A percentile compares a stretch with the other conserved stretches of the same genome.
Conservation (phyloP, 129 eudicot species). For the Centrapalus pauciflorus region DNA sequence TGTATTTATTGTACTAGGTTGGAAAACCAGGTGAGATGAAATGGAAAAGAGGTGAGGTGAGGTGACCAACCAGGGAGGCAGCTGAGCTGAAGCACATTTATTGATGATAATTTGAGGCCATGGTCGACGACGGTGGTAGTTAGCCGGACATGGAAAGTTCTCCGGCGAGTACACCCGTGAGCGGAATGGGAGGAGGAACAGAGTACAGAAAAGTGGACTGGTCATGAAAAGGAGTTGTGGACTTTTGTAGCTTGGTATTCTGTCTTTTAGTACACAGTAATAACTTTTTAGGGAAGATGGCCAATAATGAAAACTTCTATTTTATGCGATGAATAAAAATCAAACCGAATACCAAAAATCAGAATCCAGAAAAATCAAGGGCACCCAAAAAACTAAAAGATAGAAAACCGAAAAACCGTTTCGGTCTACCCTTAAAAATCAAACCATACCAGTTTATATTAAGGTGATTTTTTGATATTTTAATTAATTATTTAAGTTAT, state of each 20-base stretch:
- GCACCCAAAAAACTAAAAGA: too few species aligned
- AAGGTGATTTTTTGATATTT: too few species aligned
- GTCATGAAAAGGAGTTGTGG: slow-evolving; percentile 34
- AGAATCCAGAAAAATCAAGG: too few species aligned
- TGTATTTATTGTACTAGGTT: slow-evolving; percentile 3
- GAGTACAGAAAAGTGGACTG: slow-evolving; percentile 35
- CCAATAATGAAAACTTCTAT: too few species aligned
- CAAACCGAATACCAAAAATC: too few species aligned
- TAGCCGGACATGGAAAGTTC: slow-evolving; percentile 3
- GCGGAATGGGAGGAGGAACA: slow-evolving; percentile 16
- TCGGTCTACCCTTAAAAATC: too few species aligned
- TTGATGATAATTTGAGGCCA: not conserved
- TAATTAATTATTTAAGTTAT: too few species aligned
- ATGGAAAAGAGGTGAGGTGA: slow-evolving; percentile 10
- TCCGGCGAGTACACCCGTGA: slow-evolving; percentile 37
- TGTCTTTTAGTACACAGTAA: slow-evolving; percentile 26
- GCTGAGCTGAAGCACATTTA: slow-evolving; percentile 20
- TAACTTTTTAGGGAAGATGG: too few species aligned
- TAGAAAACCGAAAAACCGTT: too few species aligned
- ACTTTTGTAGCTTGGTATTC: slow-evolving; percentile 30
- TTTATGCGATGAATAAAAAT: too few species aligned
- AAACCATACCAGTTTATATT: too few species aligned
- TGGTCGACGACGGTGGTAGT: slow-evolving; percentile 1
- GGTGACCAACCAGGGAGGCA: slow-evolving; percentile 17
- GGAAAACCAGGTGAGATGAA: not conserved